These are phyloP conservation scores for Hyphopichia fennica DNA, from an alignment of 1,139 yeast genomes.

Conservation along the genomic window DNA sequence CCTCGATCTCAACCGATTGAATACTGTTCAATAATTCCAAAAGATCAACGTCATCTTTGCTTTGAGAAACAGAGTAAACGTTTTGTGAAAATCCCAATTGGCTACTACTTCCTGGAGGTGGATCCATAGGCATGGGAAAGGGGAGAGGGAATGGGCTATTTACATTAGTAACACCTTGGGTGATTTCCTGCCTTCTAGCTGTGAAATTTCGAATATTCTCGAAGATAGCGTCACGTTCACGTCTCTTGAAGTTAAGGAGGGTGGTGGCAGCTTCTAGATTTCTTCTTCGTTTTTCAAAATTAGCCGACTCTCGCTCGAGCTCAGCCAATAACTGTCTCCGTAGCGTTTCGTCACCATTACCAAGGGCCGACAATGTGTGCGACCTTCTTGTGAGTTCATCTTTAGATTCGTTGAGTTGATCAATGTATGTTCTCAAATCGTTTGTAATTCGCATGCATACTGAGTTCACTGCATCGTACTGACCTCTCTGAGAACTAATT, in stretches of 20 bases:
- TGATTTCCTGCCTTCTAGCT: background rate
- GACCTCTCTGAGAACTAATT: background rate
- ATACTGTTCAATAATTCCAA: constrained; percentile 64
- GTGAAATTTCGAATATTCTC: background rate
- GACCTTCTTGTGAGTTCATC: background rate
- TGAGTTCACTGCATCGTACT: background rate
- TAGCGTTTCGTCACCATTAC: background rate
- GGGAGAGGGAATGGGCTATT: too few species aligned
- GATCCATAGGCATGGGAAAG: too few species aligned
- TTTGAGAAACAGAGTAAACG: constrained; percentile 17
- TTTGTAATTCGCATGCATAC: background rate
- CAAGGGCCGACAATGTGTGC: background rate
- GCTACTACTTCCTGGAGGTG: constrained; percentile 6
- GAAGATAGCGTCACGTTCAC: background rate
- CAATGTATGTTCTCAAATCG: background rate
- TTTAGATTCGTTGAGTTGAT: background rate
- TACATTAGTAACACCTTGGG: too few species aligned
- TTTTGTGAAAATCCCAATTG: constrained; percentile 19
- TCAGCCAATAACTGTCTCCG: background rate
- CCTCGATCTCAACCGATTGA: constrained; percentile 51
- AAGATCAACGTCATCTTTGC: constrained; percentile 35
- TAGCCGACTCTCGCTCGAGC: background rate
- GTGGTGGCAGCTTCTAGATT: background rate
- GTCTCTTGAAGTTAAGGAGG: background rate
- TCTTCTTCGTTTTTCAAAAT: background rate